Base-by-base conservation (phyloP, 1,284 basidiomycete genomes). In the Sphagnurus paluster region DNA sequence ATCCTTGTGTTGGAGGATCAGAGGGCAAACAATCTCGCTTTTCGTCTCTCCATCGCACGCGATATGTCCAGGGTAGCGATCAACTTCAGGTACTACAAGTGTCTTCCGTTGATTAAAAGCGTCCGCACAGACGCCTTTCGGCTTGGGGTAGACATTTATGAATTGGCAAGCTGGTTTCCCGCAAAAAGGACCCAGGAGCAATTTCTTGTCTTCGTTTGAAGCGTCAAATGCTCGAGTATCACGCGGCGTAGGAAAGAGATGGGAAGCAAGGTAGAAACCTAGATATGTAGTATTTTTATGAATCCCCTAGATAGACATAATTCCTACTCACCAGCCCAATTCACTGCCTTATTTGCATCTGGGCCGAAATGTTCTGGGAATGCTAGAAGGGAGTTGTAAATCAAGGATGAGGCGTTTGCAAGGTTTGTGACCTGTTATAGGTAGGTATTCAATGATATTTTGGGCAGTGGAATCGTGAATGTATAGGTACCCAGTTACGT, bases 111-210 rank as follows among this genome's bases (percentile, higher is more conserved):
- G 72, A 8, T 83, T 53, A 62, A 80, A 94, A 4, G 87, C 85
- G 51, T 84, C 84, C 1, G 90, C 89, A 61, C 92, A 94, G 3
- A 95, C 91, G 17, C 92, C 92, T 13, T 75, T 73, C 8, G 76
- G 71, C 46, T 76, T 79, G 1, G 76, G 74, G 2, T 74, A 62
- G 25, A 80, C 71, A 46, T 75, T 74, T 63, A 95, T 93, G 55
- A 79, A 80, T 54, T 92, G 87, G 63, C 92, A 95, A 0, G 93
- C 92, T 1, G 92, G 93, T 54, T 86, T 90, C 39, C 93, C 93
- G 55, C 82, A 86, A 67, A 93, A 96, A 0, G 93, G 92, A 0
- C 87, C 92, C 2, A 94, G 71, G 32, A 91, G 69, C 8, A 94
- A 70, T 49, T 57, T 64, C 40, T 57, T 52, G 50, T 51, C 32